These are phyloP conservation scores for Diaporthe vaccinii DNA, from an alignment of 2,329 filamentous ascomycete species.

Conservation along the genomic window DNA sequence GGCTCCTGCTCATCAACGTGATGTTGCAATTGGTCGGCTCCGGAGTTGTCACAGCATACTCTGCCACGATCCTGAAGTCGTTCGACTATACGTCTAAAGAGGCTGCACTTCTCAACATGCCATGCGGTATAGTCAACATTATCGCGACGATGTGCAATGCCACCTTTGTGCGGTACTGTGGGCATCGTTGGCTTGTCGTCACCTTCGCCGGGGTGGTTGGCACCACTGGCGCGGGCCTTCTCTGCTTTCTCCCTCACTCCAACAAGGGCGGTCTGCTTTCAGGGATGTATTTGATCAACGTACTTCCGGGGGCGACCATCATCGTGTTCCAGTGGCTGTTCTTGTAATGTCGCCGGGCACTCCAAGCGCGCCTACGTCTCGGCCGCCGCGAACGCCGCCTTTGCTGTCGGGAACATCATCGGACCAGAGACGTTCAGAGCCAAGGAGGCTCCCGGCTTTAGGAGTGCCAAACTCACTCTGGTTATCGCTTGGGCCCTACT, in stretches of 20 bases:
- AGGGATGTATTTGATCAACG: constrained; percentile 22
- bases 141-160: constrained; percentile 26
- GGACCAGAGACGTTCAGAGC: constrained; percentile 23
- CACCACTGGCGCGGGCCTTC: constrained; percentile 8
- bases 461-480: constrained; percentile 15
- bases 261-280: constrained; percentile 1
- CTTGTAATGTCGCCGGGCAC: constrained; percentile 23
- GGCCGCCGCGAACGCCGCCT: constrained; percentile 23
- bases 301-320: constrained; percentile 15
- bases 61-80: constrained; percentile 22
- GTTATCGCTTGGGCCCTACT: constrained; percentile 22
- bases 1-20: constrained; percentile 43
- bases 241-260: constrained; percentile 24
- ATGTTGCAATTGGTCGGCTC: constrained; percentile 43
- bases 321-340: constrained; percentile 25
- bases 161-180: constrained; percentile 9
- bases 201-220: background rate
- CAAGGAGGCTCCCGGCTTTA: constrained; percentile 8
- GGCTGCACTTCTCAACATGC: constrained; percentile 45
- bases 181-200: constrained; percentile 11
- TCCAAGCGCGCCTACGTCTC: constrained; percentile 17
- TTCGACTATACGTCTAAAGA: constrained; percentile 25
- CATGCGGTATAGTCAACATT: constrained; percentile 20
- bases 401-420: constrained; percentile 8
- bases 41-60: constrained; percentile 40